Evolutionary conservation across 2,329 filamentous ascomycete genomes (phyloP), one percentile per base, ranked within the genome.

Genomic region (Colletotrichum tamarilloi): DNA sequence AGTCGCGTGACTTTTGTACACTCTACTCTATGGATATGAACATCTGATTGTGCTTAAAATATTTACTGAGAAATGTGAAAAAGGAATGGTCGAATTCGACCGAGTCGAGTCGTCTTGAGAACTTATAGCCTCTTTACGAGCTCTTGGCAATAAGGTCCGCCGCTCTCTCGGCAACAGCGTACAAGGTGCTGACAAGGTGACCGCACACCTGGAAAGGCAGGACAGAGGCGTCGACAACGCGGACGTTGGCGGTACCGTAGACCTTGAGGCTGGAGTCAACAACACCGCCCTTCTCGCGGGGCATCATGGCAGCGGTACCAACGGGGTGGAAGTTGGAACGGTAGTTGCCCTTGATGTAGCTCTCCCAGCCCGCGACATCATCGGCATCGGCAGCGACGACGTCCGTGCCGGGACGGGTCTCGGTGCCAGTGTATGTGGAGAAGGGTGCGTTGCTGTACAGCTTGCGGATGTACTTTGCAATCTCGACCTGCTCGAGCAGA

Each of bases 281-380:
- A 14, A 89, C 87, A 3, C 87, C 87, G 1, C 87, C 87, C 3
- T 85, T 80, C 32, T 85, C 82, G 14, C 82, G 79, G 2, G 85
- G 82, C 81, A 88, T 84, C 87, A 89, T 89, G 4, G 87, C 82
- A 3, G 85, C 82, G 0, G 87, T 88, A 2, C 86, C 86, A 28
- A 84, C 80, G 0, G 85, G 82, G 75, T 89, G 87, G 57, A 85
- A 86, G 26, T 83, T 83, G 1, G 80, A 73, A 14, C 71, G 71
- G 49, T 73, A 73, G 70, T 70, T 73, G 30, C 56, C 46, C 26
- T 59, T 69, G 24, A 73, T 57, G 67, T 68, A 73, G 46, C 32
- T 46, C 14, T 49, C 49, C 71, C 71, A 71, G 14, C 57, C 71
- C 14, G 62, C 76, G 19, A 81, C 77, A 1, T 77, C 79, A 11